These are phyloP conservation scores for Aspergillus nanangensis DNA, from an alignment of 495 filamentous ascomycete genomes.

Conservation along the genomic window DNA sequence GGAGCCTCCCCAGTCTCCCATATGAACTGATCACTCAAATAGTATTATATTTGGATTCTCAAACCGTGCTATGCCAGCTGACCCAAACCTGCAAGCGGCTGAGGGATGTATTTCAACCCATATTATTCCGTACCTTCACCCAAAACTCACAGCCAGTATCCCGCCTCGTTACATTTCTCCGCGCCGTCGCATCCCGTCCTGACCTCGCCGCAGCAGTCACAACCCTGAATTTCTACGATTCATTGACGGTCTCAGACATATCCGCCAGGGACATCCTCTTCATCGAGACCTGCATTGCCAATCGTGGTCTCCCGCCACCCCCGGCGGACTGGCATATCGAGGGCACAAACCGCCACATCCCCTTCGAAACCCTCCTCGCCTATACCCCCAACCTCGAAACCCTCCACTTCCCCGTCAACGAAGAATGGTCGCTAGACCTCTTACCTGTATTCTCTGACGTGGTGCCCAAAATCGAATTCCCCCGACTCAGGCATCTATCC, in stretches of 20 bases:
- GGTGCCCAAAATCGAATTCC: too few species aligned
- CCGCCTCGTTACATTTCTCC: constrained; percentile 1
- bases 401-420: too few species aligned
- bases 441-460: too few species aligned
- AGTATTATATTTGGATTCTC: background rate
- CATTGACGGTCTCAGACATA: background rate
- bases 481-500: too few species aligned
- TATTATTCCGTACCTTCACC: background rate
- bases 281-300: constrained; percentile 1
- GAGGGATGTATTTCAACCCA: background rate
- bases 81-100: constrained; percentile 2
- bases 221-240: background rate
- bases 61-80: background rate
- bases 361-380: too few species aligned
- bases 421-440: too few species aligned
- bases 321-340: background rate
- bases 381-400: too few species aligned
- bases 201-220: constrained; percentile 4
- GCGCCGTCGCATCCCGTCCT: background rate
- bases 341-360: background rate
- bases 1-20: background rate
- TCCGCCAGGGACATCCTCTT: background rate
- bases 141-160: background rate
- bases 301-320: background rate
- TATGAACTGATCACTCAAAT: background rate